phyloP scores from a whole-genome alignment of 225 moss, liverwort and hornwort genomes.

The Bryoerythrophyllum caledonicum region DNA sequence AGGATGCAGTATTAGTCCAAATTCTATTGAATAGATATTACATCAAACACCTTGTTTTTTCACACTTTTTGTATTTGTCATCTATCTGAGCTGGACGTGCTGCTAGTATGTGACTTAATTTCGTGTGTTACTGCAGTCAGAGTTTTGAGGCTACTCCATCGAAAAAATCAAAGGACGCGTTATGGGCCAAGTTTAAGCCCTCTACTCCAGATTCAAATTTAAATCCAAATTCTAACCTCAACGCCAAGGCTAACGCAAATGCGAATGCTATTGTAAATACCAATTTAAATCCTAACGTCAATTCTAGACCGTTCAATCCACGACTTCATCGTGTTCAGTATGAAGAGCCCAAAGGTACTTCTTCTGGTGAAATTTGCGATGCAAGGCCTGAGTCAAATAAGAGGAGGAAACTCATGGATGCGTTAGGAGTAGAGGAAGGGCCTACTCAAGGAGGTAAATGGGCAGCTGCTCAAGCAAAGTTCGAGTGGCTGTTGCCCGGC shows the following conservation, averaged over 20 bases:
- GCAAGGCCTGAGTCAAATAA: constrained; percentile 44
- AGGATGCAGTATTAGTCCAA: not conserved
- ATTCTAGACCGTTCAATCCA: constrained; percentile 36
- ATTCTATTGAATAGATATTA: not conserved
- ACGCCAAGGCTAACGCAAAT: not conserved
- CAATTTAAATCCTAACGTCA: not conserved
- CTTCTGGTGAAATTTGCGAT: constrained; percentile 22
- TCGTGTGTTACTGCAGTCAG: constrained; percentile 37
- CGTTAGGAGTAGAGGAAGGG: constrained; percentile 77
- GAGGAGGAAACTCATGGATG: constrained; percentile 72
- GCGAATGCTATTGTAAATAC: not conserved
- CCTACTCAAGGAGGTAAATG: constrained; percentile 59
- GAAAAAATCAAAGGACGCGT: constrained; percentile 25
- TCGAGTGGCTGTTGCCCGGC: constrained; percentile 81
- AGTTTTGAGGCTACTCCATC: constrained; percentile 22
- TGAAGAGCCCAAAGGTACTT: constrained; percentile 32
- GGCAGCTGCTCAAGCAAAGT: constrained; percentile 83
- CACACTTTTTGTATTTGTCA: not conserved
- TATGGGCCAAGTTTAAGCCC: constrained; percentile 51
- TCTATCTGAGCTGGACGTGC: constrained; percentile 17
- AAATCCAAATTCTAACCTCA: not conserved
- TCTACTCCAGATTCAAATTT: constrained; percentile 17
- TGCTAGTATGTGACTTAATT: constrained; percentile 17
- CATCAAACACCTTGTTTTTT: not conserved
- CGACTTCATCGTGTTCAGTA: constrained; percentile 70